A percentile compares a stretch with the other conserved stretches of the same genome.
Conservation (phyloP, 1,284 basidiomycete species). For the Ceratobasidium sp. region DNA sequence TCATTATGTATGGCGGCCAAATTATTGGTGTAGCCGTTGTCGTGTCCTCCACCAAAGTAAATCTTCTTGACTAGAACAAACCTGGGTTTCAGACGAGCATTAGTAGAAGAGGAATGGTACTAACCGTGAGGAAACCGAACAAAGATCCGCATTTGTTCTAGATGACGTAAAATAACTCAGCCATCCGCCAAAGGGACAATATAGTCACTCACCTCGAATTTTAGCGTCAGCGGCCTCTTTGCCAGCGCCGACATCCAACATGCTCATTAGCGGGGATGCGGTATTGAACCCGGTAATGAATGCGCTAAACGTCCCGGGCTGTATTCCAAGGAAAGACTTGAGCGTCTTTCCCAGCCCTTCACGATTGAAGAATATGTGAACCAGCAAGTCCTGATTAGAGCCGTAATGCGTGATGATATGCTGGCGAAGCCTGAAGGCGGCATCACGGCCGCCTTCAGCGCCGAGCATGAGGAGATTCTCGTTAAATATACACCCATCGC, state of each 20-base stretch:
- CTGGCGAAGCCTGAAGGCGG: conserved; percentile 60
- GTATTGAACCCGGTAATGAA: conserved; percentile 73
- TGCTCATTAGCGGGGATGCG: conserved; percentile 65
- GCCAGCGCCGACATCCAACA: conserved; percentile 73
- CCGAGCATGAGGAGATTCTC: conserved; percentile 60
- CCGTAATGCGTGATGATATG: conserved; percentile 57
- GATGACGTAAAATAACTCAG: conserved; percentile 5
- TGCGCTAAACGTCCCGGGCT: conserved; percentile 59
- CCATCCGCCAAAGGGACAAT: neutral
- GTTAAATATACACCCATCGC: conserved; percentile 59
- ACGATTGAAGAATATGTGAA: conserved; percentile 71
- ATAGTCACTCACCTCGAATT: conserved; percentile 62
- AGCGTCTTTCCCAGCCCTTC: conserved; percentile 63
- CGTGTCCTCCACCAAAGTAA: conserved; percentile 64
- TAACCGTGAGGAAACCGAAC: conserved; percentile 64
- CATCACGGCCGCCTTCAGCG: conserved; percentile 62
- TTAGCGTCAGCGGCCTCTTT: conserved; percentile 79
- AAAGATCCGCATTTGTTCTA: conserved; percentile 66
- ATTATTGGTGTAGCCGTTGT: conserved; percentile 72
- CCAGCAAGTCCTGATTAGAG: conserved; percentile 60
- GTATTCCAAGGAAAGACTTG: conserved; percentile 53
- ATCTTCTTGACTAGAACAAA: conserved; percentile 20
- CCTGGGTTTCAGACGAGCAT: neutral
- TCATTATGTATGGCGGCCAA: conserved; percentile 70
- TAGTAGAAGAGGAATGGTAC: neutral